Percentiles rank a stretch among this genome's conserved stretches.
Evolutionary conservation across 202 grass and related monocot species (phyloP).

Genomic region (Schoenoplectus tabernaemontani): DNA sequence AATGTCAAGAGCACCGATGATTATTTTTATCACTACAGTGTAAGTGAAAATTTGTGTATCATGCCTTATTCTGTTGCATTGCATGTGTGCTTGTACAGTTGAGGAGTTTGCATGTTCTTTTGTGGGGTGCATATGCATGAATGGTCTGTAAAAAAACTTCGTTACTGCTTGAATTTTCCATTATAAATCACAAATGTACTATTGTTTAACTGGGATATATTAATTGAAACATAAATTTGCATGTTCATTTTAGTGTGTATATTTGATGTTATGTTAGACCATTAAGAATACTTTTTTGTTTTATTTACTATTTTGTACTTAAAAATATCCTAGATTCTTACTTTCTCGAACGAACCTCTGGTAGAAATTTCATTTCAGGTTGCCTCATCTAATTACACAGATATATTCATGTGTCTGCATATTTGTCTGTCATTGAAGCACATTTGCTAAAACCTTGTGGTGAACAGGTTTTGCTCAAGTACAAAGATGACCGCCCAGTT

Average conservation of each 20-base stretch:
- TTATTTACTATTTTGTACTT: neutral
- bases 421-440: neutral
- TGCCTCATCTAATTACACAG: neutral
- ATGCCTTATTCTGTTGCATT: neutral
- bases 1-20: slow-evolving; percentile 36
- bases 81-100: neutral
- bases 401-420: neutral
- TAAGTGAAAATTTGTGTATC: neutral
- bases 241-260: neutral
- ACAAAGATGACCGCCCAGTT: slow-evolving; percentile 60
- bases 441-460: neutral
- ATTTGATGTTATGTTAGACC: neutral
- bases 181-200: neutral
- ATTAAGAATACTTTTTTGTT: neutral
- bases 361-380: neutral
- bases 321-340: neutral
- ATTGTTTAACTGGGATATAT: neutral
- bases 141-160: neutral
- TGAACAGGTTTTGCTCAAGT: slow-evolving; percentile 65
- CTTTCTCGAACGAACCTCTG: neutral
- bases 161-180: neutral
- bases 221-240: neutral
- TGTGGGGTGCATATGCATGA: neutral
- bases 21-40: slow-evolving; percentile 67
- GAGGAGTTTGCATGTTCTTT: neutral